Evolutionary conservation across 371 early-diverging fungal species (phyloP).

Genomic region (Mortierella sp.): DNA sequence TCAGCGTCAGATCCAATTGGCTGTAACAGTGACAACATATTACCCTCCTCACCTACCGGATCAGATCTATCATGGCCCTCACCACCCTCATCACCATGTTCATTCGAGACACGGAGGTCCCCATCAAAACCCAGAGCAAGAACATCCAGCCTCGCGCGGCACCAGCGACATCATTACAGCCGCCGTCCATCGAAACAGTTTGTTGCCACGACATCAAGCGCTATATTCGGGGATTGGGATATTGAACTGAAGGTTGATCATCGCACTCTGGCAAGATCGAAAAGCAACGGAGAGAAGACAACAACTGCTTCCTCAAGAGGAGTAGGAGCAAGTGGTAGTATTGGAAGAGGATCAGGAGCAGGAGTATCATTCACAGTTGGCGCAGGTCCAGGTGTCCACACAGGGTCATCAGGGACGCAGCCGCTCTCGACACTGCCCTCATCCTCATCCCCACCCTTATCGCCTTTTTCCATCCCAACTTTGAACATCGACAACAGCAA

Average conservation of each 20-base stretch:
- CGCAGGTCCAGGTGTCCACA: slow-evolving; percentile 2
- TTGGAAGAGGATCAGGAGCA: slow-evolving; percentile 10
- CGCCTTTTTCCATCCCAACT: slow-evolving; percentile 1
- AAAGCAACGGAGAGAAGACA: neutral
- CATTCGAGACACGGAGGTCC: slow-evolving; percentile 1
- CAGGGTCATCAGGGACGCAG: slow-evolving; percentile 11
- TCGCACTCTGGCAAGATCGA: slow-evolving; percentile 22
- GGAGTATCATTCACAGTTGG: slow-evolving; percentile 9
- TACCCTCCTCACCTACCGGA: neutral
- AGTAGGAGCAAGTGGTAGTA: neutral
- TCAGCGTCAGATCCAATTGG: slow-evolving; percentile 13
- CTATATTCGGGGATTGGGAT: slow-evolving; percentile 44
- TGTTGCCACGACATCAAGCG: slow-evolving; percentile 22
- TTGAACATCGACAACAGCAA: neutral
- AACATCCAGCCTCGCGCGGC: slow-evolving; percentile 17
- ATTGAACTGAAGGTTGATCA: slow-evolving; percentile 26
- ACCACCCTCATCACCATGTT: neutral
- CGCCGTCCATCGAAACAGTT: slow-evolving; percentile 33
- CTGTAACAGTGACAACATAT: neutral
- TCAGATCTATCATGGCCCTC: slow-evolving; percentile 7
- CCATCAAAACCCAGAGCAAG: slow-evolving; percentile 22
- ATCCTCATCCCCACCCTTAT: neutral
- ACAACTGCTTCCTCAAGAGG: slow-evolving; percentile 1
- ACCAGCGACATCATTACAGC: slow-evolving; percentile 11
- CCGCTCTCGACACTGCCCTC: slow-evolving; percentile 11